Evolutionary conservation across 2,329 filamentous ascomycete species (phyloP), one percentile per base, ranked within the genome.

Genomic region (Fusarium equiseti): DNA sequence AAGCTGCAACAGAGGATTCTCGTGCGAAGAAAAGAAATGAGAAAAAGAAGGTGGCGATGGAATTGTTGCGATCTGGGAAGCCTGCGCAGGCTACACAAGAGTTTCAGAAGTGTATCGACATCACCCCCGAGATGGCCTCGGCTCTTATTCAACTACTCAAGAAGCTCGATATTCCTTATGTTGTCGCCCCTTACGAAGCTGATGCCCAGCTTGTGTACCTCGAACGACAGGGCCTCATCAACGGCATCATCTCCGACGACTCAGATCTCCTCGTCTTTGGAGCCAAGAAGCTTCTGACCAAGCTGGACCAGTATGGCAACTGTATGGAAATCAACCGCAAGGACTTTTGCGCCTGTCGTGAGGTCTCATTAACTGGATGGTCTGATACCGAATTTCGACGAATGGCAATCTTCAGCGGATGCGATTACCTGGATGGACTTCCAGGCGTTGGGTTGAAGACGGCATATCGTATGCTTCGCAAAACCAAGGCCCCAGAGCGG

Each of bases 141-240:
- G 87, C 92, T 72, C 83, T 98, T 56, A 99, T 99, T 63, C 94
- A 98, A 73, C 93, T 97, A 79, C 85, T 98, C 75, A 98, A 97
- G 82, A 89, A 89, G 75, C 84, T 91, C 76, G 87, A 89, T 42
- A 87, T 99, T 18, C 88, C 93, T 61, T 98, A 97, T 78, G 86
- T 99, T 59, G 97, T 99, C 20, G 96, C 96, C 1, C 96, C 96
- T 0, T 99, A 98, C 81, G 96, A 99, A 84, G 96, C 96, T 49
- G 96, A 99, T 80, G 91, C 95, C n/a, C 95, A 99, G 80, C 87
- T 99, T 74, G 95, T 94, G 27, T 99, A 98, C 77, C 86, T 99
- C 40, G 96, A 99, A 81, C 90, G 90, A 52, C 88, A 93, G 63
- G 95, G 95, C 2, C 84, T 95, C 53, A 92, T 98, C 73, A 84